Base-by-base conservation (phyloP, 805 yeast genomes). In the Wickerhamomyces hampshirensis region DNA sequence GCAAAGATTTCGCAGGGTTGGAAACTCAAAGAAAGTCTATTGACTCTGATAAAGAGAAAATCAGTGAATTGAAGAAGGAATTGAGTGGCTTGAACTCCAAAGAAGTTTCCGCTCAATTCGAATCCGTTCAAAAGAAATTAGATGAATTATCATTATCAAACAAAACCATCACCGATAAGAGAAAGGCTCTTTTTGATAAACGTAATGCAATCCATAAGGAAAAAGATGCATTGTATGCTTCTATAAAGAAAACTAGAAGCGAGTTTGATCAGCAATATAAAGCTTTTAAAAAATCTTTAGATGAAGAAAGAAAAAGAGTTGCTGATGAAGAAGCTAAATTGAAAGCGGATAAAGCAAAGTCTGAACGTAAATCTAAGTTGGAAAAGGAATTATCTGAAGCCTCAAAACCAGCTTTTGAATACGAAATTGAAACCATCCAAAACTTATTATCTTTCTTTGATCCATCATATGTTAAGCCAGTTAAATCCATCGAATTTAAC, bases 391-490 rank as follows among this genome's bases (percentile, higher is more conserved):
- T 84, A 67, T 73, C 77, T 35, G 84, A 77, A 44, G 88, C 88
- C 31, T 76, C 84, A 18, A 61, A 63, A 50, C 96, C 98, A 19
- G 98, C 97, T 18, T 89, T 83, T 65, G 76, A 81, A 40, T 65
- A 65, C 30, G 95, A 93, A 65, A 81, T 91, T 52, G 71, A 71
- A 47, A 68, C 81, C 44, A 84, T 93, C 53, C 85, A 88, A 61
- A 66, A 73, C 37, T 70, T 88, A 57, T 70, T 89, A 58, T 55
- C 65, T 26, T 75, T 75, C 62, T 85, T 93, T 50, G 95, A 88
- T 56, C 93, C 94, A 48, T 56, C 80, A 31, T 79, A 75, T 62
- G 85, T 77, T 54, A 77, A 74, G 59, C 77, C 83, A 34, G 65
- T 62, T 18, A 55, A 55, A 35, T 31, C 61, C 21, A 36, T 56